phyloP scores from a whole-genome alignment of 306 rosid genomes.

The Astragalus glycyphyllos region DNA sequence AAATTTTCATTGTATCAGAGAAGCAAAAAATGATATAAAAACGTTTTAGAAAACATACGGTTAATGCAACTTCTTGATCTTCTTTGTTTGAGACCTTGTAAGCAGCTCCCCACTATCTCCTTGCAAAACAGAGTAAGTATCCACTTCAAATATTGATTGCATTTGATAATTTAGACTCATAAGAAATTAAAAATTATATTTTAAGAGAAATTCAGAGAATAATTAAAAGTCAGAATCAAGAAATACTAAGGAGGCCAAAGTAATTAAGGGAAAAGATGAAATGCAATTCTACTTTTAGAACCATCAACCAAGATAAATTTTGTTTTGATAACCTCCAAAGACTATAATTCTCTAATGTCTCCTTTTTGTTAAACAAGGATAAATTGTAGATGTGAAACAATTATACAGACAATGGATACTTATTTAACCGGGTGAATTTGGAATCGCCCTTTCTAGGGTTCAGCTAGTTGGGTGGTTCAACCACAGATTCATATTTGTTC shows the following conservation, averaged over 20 bases:
- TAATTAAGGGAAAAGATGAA: background rate
- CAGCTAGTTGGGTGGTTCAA: too few species aligned
- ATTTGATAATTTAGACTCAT: slow-evolving; percentile 37
- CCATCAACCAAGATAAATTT: too few species aligned
- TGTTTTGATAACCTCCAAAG: too few species aligned
- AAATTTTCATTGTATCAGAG: slow-evolving; percentile 10
- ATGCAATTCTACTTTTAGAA: too few species aligned
- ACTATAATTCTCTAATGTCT: too few species aligned
- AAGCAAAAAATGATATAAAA: slow-evolving; percentile 1
- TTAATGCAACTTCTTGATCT: slow-evolving; percentile 76
- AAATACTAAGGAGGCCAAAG: slow-evolving; percentile 21
- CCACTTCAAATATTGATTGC: slow-evolving; percentile 31
- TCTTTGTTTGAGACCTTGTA: slow-evolving; percentile 79
- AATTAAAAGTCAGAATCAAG: slow-evolving; percentile 10
- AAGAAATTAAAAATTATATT: slow-evolving; percentile 7
- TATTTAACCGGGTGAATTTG: background rate
- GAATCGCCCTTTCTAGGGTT: too few species aligned
- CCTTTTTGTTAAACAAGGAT: background rate
- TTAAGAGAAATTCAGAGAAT: slow-evolving; percentile 12
- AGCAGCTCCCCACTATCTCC: slow-evolving; percentile 88
- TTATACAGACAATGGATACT: background rate
- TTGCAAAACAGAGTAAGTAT: slow-evolving; percentile 46
- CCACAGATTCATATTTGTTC: too few species aligned
- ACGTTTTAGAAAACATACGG: slow-evolving; percentile 49
- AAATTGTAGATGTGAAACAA: background rate